phyloP scores from a whole-genome alignment of 116 monocot genomes.

The Phalaenopsis hybrid region DNA sequence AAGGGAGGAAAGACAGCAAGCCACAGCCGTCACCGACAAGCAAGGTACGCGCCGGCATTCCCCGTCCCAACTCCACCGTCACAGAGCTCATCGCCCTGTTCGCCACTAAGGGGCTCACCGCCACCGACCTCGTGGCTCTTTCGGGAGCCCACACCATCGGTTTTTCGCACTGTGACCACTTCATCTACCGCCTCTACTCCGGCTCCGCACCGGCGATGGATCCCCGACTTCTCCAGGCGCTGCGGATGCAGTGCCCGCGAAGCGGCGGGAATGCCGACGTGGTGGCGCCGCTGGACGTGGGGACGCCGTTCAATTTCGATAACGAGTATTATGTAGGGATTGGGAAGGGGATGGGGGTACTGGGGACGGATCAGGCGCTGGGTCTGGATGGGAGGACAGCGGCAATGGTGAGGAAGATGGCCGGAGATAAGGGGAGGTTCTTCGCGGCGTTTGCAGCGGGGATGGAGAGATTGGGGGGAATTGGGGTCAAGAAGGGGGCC shows the following conservation, averaged over 20 bases:
- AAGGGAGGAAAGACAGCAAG: slow-evolving; percentile 22
- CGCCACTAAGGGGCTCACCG: slow-evolving; percentile 28
- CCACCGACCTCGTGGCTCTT: slow-evolving; percentile 57
- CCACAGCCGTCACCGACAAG: slow-evolving; percentile 34
- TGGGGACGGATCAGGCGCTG: slow-evolving; percentile 61
- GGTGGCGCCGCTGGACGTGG: slow-evolving; percentile 56
- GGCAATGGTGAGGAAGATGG: slow-evolving; percentile 31
- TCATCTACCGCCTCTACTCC: slow-evolving; percentile 59
- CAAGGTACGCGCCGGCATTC: slow-evolving; percentile 38
- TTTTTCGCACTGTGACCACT: slow-evolving; percentile 59
- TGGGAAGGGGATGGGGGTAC: slow-evolving; percentile 53
- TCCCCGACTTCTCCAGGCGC: slow-evolving; percentile 36
- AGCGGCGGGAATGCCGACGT: slow-evolving; percentile 36
- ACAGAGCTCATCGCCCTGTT: slow-evolving; percentile 43
- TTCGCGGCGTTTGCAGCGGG: slow-evolving; percentile 34
- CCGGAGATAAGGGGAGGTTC: slow-evolving; percentile 29
- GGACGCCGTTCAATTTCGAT: slow-evolving; percentile 54
- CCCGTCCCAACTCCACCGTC: slow-evolving; percentile 32
- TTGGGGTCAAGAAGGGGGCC: slow-evolving; percentile 52
- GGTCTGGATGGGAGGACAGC: slow-evolving; percentile 18
- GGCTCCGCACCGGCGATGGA: slow-evolving; percentile 34
- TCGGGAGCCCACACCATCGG: slow-evolving; percentile 74
- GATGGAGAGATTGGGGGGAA: slow-evolving; percentile 51
- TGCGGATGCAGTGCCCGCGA: slow-evolving; percentile 43
- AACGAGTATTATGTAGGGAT: slow-evolving; percentile 71